Evolutionary conservation across 805 yeast genomes (phyloP).

Genomic region (Hagleromyces aurorensis): DNA sequence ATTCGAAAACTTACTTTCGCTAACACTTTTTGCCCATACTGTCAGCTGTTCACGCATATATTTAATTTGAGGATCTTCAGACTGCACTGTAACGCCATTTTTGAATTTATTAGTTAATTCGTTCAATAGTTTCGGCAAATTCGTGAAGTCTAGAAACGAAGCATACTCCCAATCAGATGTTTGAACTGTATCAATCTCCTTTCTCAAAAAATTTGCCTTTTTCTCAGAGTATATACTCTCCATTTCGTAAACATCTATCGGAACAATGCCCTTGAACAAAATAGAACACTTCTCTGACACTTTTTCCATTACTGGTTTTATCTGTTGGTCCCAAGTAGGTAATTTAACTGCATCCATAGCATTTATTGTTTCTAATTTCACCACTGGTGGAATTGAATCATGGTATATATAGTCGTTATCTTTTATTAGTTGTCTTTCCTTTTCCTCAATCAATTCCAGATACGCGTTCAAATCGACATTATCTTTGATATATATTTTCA

Average conservation of each 20-base stretch:
- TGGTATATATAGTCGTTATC: constrained; percentile 91
- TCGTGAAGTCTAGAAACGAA: constrained; percentile 74
- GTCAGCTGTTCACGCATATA: constrained; percentile 27
- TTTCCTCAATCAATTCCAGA: constrained; percentile 30
- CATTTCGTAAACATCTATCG: constrained; percentile 79
- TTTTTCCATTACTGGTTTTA: constrained; percentile 33
- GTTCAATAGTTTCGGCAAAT: constrained; percentile 58
- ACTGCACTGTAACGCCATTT: constrained; percentile 25
- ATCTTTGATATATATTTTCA: constrained; percentile 31
- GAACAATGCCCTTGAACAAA: constrained; percentile 72
- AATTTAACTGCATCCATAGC: constrained; percentile 59
- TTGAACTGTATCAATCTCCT: constrained; percentile 65
- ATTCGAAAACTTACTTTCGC: constrained; percentile 24
- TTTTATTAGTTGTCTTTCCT: constrained; percentile 43
- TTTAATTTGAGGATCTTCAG: constrained; percentile 16
- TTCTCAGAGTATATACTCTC: constrained; percentile 85
- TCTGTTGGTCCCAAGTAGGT: constrained; percentile 58
- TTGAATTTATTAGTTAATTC: constrained; percentile 37
- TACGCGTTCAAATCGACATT: constrained; percentile 29
- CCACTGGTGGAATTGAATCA: constrained; percentile 56
- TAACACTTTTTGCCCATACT: constrained; percentile 24
- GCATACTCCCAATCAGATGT: constrained; percentile 70
- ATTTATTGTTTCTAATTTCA: constrained; percentile 26
- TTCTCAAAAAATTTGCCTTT: constrained; percentile 67
- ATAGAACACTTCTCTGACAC: constrained; percentile 36